Base-by-base conservation (phyloP, 2,329 filamentous ascomycete genomes). In the Epichloe glyceriae region DNA sequence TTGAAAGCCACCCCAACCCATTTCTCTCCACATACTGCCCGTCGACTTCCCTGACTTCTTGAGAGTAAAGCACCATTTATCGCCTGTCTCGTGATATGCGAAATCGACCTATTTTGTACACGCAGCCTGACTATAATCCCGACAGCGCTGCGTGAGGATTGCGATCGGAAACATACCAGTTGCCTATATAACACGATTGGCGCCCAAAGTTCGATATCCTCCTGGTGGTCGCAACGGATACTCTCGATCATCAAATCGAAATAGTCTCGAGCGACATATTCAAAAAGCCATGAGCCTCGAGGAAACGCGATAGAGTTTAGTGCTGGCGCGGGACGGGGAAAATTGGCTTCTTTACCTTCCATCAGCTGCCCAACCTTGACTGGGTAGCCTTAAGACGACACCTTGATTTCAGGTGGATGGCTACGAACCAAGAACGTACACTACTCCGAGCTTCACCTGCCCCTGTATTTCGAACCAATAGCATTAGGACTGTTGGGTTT, bases 401-500 rank as follows among this genome's bases (percentile, higher is more conserved):
- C 20, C 47, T n/a, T 37, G 40, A 44, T 43, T 11, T 43, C 19
- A 15, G 15, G 26, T 39, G 34, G 12, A 38, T 15, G 14, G 6
- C 6, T 22, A 33, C 48, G 33, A 14, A 26, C 41, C 17, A 19
- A 39, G 33, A 44, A 14, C 6, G 20, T 12, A 12, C 20, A 30
- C 17, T 33, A 42, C 17, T 45, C 42, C 11, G 12, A 7, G 19
- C 34, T 39, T 44, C 20, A 52, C 37, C 49, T 57, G 42, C 52
- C 22, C 17, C 33, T 43, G 20, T 17, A 26, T n/a, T 19, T 4
- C 34, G 19, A 39, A 30, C 33, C 45, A 50, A 54, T 47, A 51
- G 42, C 46, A 34, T 56, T 40, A 58, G 65, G 61, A 63, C 64
- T 67, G 58, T 63, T 67, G 66, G 64, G 66, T 61, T 60, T 53